Evolutionary conservation across 495 filamentous ascomycete genomes (phyloP).

Genomic region (Penicillium roqueforti): DNA sequence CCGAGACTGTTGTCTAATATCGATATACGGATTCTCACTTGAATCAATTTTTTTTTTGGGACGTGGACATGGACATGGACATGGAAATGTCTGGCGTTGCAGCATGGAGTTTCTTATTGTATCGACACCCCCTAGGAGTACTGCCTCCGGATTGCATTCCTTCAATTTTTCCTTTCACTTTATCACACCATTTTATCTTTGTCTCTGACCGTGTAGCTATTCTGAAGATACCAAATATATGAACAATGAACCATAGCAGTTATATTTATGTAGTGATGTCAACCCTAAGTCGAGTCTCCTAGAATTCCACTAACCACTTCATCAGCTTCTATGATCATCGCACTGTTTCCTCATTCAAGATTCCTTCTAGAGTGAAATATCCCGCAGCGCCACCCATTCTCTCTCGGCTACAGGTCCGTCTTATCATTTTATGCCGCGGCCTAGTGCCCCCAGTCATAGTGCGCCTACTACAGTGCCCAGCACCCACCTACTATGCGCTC

Average conservation of each 20-base stretch:
- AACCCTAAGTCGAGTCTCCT: neutral
- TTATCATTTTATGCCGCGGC: neutral
- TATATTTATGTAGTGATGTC: neutral
- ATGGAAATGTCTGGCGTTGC: slow-evolving; percentile 13
- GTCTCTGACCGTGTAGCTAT: slow-evolving; percentile 23
- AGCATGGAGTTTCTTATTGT: slow-evolving; percentile 21
- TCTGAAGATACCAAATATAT: slow-evolving; percentile 33
- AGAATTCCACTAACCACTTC: neutral
- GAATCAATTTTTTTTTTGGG: neutral
- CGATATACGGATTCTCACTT: neutral
- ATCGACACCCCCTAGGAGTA: slow-evolving; percentile 20
- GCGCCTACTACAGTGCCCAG: neutral
- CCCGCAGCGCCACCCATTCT: neutral
- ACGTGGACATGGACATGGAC: slow-evolving; percentile 7
- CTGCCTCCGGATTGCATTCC: slow-evolving; percentile 11
- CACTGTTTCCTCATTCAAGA: neutral
- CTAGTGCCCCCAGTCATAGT: neutral
- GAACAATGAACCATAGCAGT: neutral
- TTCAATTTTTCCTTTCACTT: slow-evolving; percentile 9
- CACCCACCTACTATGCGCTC: slow-evolving; percentile 2
- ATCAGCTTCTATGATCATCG: slow-evolving; percentile 2
- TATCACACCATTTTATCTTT: slow-evolving; percentile 1
- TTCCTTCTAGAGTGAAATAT: neutral
- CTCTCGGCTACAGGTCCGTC: slow-evolving; percentile 1
- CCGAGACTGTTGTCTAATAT: slow-evolving; percentile 74